A percentile compares a stretch with the other conserved stretches of the same genome.
Conservation (phyloP, 495 filamentous ascomycete genomes). For the Penicillium argentinense region DNA sequence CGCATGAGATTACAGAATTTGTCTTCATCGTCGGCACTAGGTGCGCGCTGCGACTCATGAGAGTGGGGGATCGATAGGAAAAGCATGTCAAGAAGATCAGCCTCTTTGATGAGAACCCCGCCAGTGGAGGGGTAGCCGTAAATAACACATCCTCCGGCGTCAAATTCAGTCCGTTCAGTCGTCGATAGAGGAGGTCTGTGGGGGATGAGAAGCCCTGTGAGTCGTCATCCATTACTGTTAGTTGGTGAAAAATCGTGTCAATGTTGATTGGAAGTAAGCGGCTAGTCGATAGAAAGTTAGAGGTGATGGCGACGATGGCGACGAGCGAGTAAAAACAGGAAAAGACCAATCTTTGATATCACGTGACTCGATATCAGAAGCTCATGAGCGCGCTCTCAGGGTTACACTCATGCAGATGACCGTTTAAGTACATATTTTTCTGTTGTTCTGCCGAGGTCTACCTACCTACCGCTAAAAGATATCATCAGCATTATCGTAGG, state of each 20-base stretch:
- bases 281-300: constrained; percentile 1
- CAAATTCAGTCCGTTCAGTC: constrained; percentile 3
- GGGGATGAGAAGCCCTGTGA: not conserved
- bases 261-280: constrained; percentile 1
- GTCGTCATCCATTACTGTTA: not conserved
- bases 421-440: too few species aligned
- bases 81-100: constrained; percentile 1
- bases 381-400: constrained; percentile 4
- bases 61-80: constrained; percentile 1
- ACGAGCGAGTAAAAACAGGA: not conserved
- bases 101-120: constrained; percentile 5
- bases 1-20: constrained; percentile 2
- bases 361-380: not conserved
- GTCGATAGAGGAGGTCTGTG: not conserved
- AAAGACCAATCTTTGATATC: not conserved
- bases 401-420: not conserved
- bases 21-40: constrained; percentile 3
- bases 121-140: constrained; percentile 18
- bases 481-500: not conserved
- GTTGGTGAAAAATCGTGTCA: not conserved
- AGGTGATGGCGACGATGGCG: constrained; percentile 2
- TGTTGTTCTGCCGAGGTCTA: too few species aligned
- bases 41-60: not conserved
- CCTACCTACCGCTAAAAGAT: not conserved
- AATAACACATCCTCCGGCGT: constrained; percentile 8